Base-by-base conservation (phyloP, 129 eudicot genomes). In the Deinandra increscens region DNA sequence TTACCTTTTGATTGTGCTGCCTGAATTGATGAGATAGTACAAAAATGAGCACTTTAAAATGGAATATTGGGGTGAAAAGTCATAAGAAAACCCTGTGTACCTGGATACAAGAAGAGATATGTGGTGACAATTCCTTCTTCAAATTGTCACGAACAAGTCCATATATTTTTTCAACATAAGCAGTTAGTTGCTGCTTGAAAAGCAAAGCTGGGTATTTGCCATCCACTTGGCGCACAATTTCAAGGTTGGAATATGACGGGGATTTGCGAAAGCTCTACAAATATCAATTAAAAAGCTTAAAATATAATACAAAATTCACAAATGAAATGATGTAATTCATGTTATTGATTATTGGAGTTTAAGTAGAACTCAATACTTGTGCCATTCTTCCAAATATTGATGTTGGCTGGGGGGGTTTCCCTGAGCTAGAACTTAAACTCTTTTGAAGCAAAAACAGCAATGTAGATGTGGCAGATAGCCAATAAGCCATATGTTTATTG, bases 121-220 rank as follows among this genome's bases (percentile, higher is more conserved):
- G 66, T 15, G 81, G 42, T 39, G 84, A 68, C 78, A 93, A 23
- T 60, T 93, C 92, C 75, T 80, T 89, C 72, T 87, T 93, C 10
- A 79, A 33, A 80, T 93, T 93, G 68, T 93, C 97, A 59, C 95
- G 80, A 71, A 89, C 69, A 17, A 89, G 85, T 55, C 90, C 90
- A 75, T 72, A 87, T 7, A 93, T 89, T 75, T 86, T 93, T 74
- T 93, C 98, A 42, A 93, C 95, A 73, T 89, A 93, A 65, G 98
- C 98, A 63, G 92, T 83, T 50, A 93, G 84, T 77, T 93, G 97
- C 62, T 83, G 88, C 85, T 89, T 93, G 75, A 93, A 93, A 64
- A 93, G 97, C 86, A 85, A 82, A 81, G 97, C 98, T 14, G 98
- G 98, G 66, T 86, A 80, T 69, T 89, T 93, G 54, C 95, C 98